phyloP scores from a whole-genome alignment of 2,329 filamentous ascomycete genomes.

The Fusarium zealandicum region DNA sequence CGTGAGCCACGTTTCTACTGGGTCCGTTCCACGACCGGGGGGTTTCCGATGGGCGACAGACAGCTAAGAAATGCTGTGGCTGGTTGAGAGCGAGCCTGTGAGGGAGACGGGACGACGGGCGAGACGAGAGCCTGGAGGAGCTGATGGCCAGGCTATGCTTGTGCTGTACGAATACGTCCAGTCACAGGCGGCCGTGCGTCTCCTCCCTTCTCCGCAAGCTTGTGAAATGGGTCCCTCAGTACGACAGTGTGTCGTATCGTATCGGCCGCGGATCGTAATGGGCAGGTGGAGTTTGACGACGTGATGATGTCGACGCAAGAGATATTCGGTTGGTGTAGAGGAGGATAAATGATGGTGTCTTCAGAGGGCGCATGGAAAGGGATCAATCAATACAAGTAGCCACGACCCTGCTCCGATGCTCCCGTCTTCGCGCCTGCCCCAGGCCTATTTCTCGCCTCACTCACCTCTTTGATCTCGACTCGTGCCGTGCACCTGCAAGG shows the following conservation, averaged over 20 bases:
- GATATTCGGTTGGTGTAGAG: neutral
- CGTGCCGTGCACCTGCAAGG: conserved; percentile 3
- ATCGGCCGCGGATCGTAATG: conserved; percentile 36
- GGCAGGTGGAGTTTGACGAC: conserved; percentile 32
- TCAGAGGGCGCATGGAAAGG: neutral
- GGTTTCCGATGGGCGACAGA: conserved; percentile 5
- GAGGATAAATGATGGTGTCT: neutral
- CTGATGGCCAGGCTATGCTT: too few relatives aligned
- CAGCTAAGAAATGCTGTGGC: conserved; percentile 31
- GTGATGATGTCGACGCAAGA: conserved; percentile 23
- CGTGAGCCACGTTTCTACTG: conserved; percentile 33
- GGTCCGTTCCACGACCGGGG: conserved; percentile 12
- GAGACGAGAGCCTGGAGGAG: conserved; percentile 1
- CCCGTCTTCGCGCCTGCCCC: too few relatives aligned
- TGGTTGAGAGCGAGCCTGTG: neutral
- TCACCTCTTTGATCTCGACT: conserved; percentile 17
- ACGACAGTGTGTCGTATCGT: conserved; percentile 33
- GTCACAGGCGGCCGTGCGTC: conserved; percentile 22
- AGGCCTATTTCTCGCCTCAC: conserved; percentile 14
- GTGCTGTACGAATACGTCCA: conserved; percentile 31
- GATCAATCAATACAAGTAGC: conserved; percentile 4
- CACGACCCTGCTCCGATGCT: neutral
- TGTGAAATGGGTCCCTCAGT: conserved; percentile 21
- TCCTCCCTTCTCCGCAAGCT: conserved; percentile 31
- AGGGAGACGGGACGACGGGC: neutral